Evolutionary conservation across 2,329 filamentous ascomycete species (phyloP), one percentile per base, ranked within the genome.

Genomic region (Epichloe brachyelytri): DNA sequence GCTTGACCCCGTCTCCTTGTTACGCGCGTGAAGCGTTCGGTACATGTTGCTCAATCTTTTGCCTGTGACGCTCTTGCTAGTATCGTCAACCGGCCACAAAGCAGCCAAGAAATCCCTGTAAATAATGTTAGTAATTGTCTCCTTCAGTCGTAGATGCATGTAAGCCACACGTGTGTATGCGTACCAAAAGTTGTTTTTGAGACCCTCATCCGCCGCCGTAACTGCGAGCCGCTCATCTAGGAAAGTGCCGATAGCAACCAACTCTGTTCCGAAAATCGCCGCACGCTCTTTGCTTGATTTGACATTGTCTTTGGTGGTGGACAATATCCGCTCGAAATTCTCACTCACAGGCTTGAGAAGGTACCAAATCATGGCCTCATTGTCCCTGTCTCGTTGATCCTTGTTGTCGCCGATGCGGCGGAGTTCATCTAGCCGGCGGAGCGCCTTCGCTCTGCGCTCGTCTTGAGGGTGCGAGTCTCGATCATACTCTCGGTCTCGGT

Each of bases 231-330:
- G 65, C 53, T 68, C 68, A 47, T 77, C 74, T 54, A 84, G 76
- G 58, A 82, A 83, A 51, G 77, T 75, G 49, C 82, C 82, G 62
- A 85, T 80, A 4, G 73, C 73, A 41, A 82, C 70, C 38, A 85
- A 66, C 59, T 83, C 77, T 30, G 71, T 68, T 58, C 81, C 82
- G 60, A 84, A 77, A 43, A 82, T 74, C 59, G 71, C 75, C 20
- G 82, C 76, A 43, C 82, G 74, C 49, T 78, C 74, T 56, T 82
- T 80, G 58, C 78, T 77, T 30, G 76, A 79, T 50, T 79, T 79
- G 54, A 82, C 77, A 47, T 76, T 76, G 57, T 80, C 79, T 56
- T 77, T 78, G 2, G 78, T 84, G 4, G 80, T 81, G 48, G 74
- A 76, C 50, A 77, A 70, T 50, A 85, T 77, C 30, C 70, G 72